Evolutionary conservation across 441 rosid genomes (phyloP), one percentile per base, ranked within the genome.

Genomic region (Syzygium syzygioides): DNA sequence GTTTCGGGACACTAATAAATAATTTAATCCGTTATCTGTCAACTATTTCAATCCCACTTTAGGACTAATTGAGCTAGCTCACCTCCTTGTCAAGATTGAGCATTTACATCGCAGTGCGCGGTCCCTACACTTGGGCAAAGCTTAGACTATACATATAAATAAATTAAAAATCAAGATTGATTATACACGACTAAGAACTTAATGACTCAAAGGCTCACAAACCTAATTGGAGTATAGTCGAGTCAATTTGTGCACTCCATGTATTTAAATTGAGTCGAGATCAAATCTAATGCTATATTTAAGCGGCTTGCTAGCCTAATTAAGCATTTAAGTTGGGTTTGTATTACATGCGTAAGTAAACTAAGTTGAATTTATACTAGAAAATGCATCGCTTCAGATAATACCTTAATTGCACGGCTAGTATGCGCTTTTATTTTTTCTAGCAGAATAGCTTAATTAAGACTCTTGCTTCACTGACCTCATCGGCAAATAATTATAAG

Each of bases 11-110:
- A 66, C 12, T 66, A 66, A 66, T 18, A 2, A 32, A 66, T 66
- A 66, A 9, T 32, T 66, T 32, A 4, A 0, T 0, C 34, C 14
- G 13, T 37, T 0, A 11, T 32, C 4, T 4, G 2, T 66, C 37
- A 18, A 32, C 45, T 18, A 66, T 32, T 32, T 66, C 45, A 32
- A 66, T 20, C 41, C 79, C 14, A 32, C 79, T 9, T 66, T 2
- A 12, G 14, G 45, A 66, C 14, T 66, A 32, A 17, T 34, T 15
- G 17, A 30, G 41, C 23, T 8, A 18, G 37, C 5, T 62, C 4
- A 14, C 19, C 71, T 62, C 37, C 30, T 15, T 30, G 37, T 62
- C 20, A 62, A 62, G 71, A n/a, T 0, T 7, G 37, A 62, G 71
- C 48, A 1, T 45, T n/a, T 62, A 17, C 34, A 17, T 62, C 9